Percentiles rank a stretch among this genome's conserved stretches.
phyloP scores from a whole-genome alignment of 352 stramenopile species.

The Pythium apleroticum region DNA sequence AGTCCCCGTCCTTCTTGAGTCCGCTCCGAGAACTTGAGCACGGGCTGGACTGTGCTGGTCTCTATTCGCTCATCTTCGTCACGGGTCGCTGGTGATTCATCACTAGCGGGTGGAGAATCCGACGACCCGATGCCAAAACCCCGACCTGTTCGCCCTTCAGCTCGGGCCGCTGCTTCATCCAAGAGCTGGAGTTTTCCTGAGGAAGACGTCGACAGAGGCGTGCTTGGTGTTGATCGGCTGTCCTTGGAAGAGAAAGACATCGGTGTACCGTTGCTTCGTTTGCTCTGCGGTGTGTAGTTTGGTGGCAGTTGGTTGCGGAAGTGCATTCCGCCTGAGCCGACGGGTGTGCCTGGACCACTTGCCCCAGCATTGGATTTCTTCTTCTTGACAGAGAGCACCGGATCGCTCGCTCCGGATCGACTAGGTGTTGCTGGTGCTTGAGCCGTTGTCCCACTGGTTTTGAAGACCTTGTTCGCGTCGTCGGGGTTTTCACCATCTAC shows the following conservation, averaged over 20 bases:
- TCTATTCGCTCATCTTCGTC: constrained; percentile 15
- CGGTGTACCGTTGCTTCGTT: constrained; percentile 17
- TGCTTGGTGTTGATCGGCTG: constrained; percentile 12
- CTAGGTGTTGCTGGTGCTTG: background rate
- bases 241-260: constrained; percentile 27
- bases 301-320: constrained; percentile 69
- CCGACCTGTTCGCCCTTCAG: background rate
- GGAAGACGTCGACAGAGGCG: constrained; percentile 26
- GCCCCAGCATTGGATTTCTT: constrained; percentile 25
- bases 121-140: background rate
- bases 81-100: constrained; percentile 9
- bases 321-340: constrained; percentile 54
- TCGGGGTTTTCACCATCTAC: background rate
- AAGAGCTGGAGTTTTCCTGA: constrained; percentile 24
- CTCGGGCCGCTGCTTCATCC: constrained; percentile 14
- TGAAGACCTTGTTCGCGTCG: background rate
- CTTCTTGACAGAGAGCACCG: constrained; percentile 22
- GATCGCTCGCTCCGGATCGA: background rate
- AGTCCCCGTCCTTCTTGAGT: constrained; percentile 13
- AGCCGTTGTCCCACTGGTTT: background rate
- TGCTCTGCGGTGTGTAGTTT: constrained; percentile 54
- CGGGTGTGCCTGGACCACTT: constrained; percentile 18
- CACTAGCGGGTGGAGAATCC: constrained; percentile 9
- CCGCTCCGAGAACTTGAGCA: constrained; percentile 13
- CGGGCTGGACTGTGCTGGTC: background rate